phyloP scores from a whole-genome alignment of 257 asterid species.

The Penstemon eatonii region DNA sequence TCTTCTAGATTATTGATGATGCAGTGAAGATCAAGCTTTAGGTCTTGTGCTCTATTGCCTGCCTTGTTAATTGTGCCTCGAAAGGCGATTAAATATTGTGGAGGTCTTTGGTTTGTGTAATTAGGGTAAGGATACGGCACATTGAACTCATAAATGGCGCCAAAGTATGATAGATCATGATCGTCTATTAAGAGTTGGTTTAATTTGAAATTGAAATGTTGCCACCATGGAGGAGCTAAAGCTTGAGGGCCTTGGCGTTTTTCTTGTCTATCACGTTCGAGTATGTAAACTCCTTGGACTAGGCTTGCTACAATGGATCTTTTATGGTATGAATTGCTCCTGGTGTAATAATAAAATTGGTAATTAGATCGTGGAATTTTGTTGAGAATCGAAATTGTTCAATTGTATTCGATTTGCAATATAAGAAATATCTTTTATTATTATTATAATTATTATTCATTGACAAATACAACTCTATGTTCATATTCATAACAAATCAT shows the following conservation, averaged over 20 bases:
- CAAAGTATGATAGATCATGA: slow-evolving; percentile 57
- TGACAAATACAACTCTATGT: too few species aligned
- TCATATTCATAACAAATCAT: too few species aligned
- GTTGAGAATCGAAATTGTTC: too few species aligned
- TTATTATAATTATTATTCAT: too few species aligned
- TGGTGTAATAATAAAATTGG: slow-evolving; percentile 4
- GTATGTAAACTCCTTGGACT: slow-evolving; percentile 63
- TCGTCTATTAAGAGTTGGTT: slow-evolving; percentile 43
- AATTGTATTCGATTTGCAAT: too few species aligned
- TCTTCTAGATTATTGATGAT: slow-evolving; percentile 46
- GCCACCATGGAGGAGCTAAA: slow-evolving; percentile 82
- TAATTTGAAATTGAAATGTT: slow-evolving; percentile 52
- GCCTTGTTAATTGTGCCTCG: slow-evolving; percentile 60
- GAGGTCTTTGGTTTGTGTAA: slow-evolving; percentile 35
- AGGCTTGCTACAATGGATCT: slow-evolving; percentile 65
- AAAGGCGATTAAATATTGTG: slow-evolving; percentile 57
- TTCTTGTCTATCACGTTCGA: slow-evolving; percentile 63
- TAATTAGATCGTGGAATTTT: too few species aligned
- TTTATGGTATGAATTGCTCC: slow-evolving; percentile 63
- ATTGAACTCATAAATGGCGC: slow-evolving; percentile 54
- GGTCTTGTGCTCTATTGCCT: slow-evolving; percentile 47
- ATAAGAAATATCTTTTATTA: too few species aligned
- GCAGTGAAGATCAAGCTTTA: slow-evolving; percentile 55
- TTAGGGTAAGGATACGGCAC: slow-evolving; percentile 24
- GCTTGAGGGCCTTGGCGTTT: slow-evolving; percentile 51